Base-by-base conservation (phyloP, 345 rosid genomes). In the Nephelium lappaceum region DNA sequence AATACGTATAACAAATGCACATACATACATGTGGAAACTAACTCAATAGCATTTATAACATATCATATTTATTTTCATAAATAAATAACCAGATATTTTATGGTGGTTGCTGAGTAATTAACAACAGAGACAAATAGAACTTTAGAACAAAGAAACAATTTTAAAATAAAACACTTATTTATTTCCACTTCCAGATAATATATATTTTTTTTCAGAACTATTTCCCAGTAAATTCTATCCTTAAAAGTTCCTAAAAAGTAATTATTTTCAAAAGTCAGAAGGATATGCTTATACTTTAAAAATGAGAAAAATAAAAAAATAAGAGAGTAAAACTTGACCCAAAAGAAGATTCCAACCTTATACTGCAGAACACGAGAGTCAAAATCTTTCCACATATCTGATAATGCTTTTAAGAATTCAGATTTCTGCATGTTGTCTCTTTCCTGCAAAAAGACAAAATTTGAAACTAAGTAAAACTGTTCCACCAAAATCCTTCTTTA, bases 371-470 rank as follows among this genome's bases (percentile, higher is more conserved):
- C 98, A 82, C 99, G 99, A 23, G 95, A 85, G 80, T 91, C 99
- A 84, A 96, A 96, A 73, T 93, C 98, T 88, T 94, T 96, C 99
- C 99, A 96, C 98, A 96, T 96, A 83, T 93, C 97, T 83, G 97
- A 89, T 76, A 96, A 86, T 70, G 98, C 99, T 89, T 96, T 96
- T 81, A 96, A 81, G 82, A 96, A 96, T 83, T 96, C 99, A n/a
- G 99, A 88, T 85, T 96, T 96, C 87, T 94, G 99, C 95, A 91
- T 88, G 83, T 96, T 96, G 74, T 96, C 98, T 85, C 98, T 86
- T 88, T 89, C 99, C 99, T 96, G 87, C 77, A 85, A 76, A 62
- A 69, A 75, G 80, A 79, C 42, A 45, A 14, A 73, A 79, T 16
- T 1, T 77, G 71, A 67, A 74, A 76, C 16, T 16, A 41, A 39